Evolutionary conservation across 768 basidiomycete species (phyloP).

Genomic region (Sarcomyxa edulis): DNA sequence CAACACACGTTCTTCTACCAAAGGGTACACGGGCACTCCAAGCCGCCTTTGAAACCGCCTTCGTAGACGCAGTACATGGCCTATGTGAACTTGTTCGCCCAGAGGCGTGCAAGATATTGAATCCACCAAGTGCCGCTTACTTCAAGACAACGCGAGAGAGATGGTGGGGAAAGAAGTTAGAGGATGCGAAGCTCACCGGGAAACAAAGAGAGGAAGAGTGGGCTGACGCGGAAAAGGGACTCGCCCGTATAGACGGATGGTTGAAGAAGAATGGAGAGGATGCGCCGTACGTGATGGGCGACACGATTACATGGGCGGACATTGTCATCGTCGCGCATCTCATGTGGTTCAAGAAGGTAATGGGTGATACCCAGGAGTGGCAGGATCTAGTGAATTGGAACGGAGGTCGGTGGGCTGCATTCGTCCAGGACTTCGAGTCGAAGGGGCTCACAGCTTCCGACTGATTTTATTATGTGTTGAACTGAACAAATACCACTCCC

Average conservation of each 20-base stretch:
- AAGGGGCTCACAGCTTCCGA: too few relatives aligned
- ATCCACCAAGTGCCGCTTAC: conserved; percentile 4
- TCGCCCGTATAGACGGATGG: conserved; percentile 3
- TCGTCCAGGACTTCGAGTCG: not conserved
- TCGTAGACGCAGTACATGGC: not conserved
- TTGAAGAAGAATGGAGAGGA: conserved; percentile 4
- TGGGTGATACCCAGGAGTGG: conserved; percentile 4
- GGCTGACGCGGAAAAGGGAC: conserved; percentile 1
- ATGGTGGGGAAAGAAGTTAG: conserved; percentile 1
- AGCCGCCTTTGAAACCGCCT: conserved; percentile 1
- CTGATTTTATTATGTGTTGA: too few relatives aligned
- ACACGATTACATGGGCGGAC: conserved; percentile 4
- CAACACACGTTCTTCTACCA: too few relatives aligned
- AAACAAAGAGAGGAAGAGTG: conserved; percentile 3
- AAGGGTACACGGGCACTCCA: conserved; percentile 2
- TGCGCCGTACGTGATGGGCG: conserved; percentile 4
- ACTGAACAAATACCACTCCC: too few relatives aligned
- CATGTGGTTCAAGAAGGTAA: conserved; percentile 3
- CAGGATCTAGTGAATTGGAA: conserved; percentile 5
- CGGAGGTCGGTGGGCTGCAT: conserved; percentile 3
- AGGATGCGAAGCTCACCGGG: not conserved
- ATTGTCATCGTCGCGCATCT: conserved; percentile 1
- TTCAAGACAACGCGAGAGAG: conserved; percentile 4
- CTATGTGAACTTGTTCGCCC: not conserved
- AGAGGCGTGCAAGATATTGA: not conserved